Percentiles rank a stretch among this genome's conserved stretches.
Conservation (phyloP, 164 flowering plant genomes). For the Paratinospora sagittata region DNA sequence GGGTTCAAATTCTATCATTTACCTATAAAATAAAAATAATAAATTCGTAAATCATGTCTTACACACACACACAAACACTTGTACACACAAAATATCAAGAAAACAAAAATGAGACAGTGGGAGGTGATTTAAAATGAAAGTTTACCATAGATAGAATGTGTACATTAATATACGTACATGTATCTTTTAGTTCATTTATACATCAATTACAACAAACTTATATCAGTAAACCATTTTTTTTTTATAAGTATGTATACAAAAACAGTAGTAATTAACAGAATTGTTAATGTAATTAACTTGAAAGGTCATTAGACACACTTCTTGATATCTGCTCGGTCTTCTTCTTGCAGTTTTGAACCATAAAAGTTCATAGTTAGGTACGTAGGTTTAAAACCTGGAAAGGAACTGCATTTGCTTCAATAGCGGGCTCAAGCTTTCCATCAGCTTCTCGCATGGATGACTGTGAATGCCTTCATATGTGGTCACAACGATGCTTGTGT, state of each 20-base stretch:
- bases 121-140: too few relatives aligned
- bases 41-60: too few relatives aligned
- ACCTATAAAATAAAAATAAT: too few relatives aligned
- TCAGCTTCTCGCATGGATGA: constrained; percentile 79
- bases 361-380: neutral
- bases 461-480: constrained; percentile 88
- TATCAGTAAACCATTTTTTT: too few relatives aligned
- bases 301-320: neutral
- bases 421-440: constrained; percentile 76
- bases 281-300: neutral
- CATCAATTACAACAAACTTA: neutral
- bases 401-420: constrained; percentile 85
- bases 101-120: too few relatives aligned
- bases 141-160: too few relatives aligned
- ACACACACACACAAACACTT: too few relatives aligned
- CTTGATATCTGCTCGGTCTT: neutral
- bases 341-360: neutral
- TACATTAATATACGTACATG: neutral
- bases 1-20: too few relatives aligned
- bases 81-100: too few relatives aligned
- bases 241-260: too few relatives aligned
- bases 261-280: neutral
- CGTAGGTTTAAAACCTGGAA: constrained; percentile 37
- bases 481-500: constrained; percentile 79
- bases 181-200: neutral